These are phyloP conservation scores for Trypanosoma mega DNA, from an alignment of 208 protist species.

Conservation along the genomic window DNA sequence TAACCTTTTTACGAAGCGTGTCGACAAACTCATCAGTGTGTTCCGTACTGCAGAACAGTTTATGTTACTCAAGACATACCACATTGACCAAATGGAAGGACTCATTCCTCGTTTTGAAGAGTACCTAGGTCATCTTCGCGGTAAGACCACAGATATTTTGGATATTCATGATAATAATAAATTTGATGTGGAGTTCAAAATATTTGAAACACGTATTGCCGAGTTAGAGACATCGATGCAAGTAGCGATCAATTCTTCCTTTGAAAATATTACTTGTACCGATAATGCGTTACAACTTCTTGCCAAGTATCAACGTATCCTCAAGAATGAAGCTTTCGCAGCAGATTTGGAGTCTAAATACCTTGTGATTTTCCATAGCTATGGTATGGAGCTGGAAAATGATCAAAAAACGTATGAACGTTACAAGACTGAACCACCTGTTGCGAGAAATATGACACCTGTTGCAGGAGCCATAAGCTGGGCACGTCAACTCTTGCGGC, in stretches of 20 bases:
- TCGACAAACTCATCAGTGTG: conserved; percentile 96
- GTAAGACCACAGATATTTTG: conserved; percentile 94
- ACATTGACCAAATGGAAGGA: conserved; percentile 94
- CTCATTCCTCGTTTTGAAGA: conserved; percentile 93
- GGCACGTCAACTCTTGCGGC: conserved; percentile 94
- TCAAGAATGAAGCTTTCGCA: conserved; percentile 91
- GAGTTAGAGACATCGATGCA: conserved; percentile 95
- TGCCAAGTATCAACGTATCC: conserved; percentile 93
- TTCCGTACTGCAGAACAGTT: conserved; percentile 97
- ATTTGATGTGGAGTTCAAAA: conserved; percentile 96
- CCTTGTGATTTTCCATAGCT: conserved; percentile 96
- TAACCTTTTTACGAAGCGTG: conserved; percentile 96
- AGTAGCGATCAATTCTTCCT: conserved; percentile 94
- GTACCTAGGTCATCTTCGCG: conserved; percentile 89
- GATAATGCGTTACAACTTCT: conserved; percentile 92
- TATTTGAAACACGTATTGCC: conserved; percentile 92
- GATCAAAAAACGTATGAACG: conserved; percentile 96
- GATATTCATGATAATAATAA: conserved; percentile 93
- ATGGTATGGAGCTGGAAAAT: conserved; percentile 94
- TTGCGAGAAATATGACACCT: conserved; percentile 94
- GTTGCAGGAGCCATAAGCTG: conserved; percentile 95
- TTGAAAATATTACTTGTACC: conserved; percentile 95
- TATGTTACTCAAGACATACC: conserved; percentile 88
- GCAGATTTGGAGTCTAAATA: conserved; percentile 95
- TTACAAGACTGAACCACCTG: conserved; percentile 93